A percentile compares a stretch with the other conserved stretches of the same genome.
phyloP scores from a whole-genome alignment of 2,329 filamentous ascomycete genomes.

The Paecilomyces formosus region DNA sequence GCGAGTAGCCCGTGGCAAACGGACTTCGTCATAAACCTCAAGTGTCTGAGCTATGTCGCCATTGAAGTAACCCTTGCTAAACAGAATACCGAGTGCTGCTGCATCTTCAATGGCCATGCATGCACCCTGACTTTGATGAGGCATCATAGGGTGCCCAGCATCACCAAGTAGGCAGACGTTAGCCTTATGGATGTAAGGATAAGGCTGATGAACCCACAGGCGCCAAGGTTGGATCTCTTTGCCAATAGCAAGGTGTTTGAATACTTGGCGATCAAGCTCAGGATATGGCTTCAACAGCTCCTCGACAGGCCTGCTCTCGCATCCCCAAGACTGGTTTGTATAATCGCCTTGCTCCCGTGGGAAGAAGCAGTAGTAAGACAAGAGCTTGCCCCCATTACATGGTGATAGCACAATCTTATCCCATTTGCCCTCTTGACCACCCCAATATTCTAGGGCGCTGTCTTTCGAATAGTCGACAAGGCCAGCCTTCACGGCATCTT shows the following conservation, averaged over 20 bases:
- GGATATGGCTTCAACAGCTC: conserved; percentile 56
- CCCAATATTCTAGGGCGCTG: conserved; percentile 62
- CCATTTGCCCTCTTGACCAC: conserved; percentile 51
- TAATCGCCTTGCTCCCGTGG: conserved; percentile 54
- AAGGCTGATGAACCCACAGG: conserved; percentile 58
- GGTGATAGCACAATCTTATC: conserved; percentile 66
- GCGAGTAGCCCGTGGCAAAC: conserved; percentile 48
- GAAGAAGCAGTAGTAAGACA: conserved; percentile 67
- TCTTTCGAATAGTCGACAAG: conserved; percentile 57
- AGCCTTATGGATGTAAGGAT: conserved; percentile 48
- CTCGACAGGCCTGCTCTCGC: conserved; percentile 44
- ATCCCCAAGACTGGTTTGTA: conserved; percentile 53
- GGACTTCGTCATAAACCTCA: conserved; percentile 45
- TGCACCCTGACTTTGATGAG: conserved; percentile 61
- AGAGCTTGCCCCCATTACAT: conserved; percentile 57
- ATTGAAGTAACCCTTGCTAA: conserved; percentile 42
- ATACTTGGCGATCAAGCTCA: conserved; percentile 51
- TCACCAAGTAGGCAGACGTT: conserved; percentile 56
- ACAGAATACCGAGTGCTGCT: conserved; percentile 55
- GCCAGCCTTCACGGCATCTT: conserved; percentile 52
- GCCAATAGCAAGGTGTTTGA: conserved; percentile 51
- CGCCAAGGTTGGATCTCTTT: conserved; percentile 59
- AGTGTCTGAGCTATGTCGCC: conserved; percentile 45
- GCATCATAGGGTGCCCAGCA: conserved; percentile 63
- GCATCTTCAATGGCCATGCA: conserved; percentile 64